Conservation (phyloP, 345 rosid species). For the Arabidopsis arenosa region DNA sequence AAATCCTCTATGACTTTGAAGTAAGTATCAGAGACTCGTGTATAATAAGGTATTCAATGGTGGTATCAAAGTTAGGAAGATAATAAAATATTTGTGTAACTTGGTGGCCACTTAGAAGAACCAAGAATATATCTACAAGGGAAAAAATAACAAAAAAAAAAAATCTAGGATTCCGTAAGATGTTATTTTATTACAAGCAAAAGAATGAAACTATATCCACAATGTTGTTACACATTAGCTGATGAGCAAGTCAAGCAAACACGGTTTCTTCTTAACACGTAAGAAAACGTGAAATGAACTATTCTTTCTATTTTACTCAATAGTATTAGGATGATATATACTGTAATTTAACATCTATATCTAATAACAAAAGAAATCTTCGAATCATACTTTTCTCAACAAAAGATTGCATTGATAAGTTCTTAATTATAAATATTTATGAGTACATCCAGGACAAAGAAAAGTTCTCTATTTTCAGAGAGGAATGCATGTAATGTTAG, state of each 20-base stretch:
- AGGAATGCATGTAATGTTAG: conserved; percentile 30
- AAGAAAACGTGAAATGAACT: conserved; percentile 43
- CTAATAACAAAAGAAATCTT: not conserved
- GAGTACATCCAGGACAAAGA: conserved; percentile 3
- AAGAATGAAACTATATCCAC: conserved; percentile 24
- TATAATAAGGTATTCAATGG: no score
- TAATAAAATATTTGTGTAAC: not conserved
- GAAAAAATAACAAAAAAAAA: no score
- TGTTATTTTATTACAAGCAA: conserved; percentile 14
- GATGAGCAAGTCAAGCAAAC: conserved; percentile 43
- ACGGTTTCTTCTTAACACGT: conserved; percentile 43
- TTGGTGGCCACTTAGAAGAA: not conserved
- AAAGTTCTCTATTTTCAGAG: not conserved
- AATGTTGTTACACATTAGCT: conserved; percentile 18
- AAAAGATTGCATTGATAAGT: conserved; percentile 27
- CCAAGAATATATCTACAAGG: not conserved
- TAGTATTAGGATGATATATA: not conserved
- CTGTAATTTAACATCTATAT: not conserved
- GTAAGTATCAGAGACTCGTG: not conserved
- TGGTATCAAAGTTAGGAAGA: not conserved
- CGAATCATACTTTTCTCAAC: conserved; percentile 8
- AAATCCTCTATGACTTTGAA: not conserved
- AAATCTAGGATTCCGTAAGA: conserved; percentile 1
- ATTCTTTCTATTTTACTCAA: conserved; percentile 8
- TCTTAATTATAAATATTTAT: conserved; percentile 1